Conservation (phyloP, 805 yeast genomes). For the Candida hungchunana region DNA sequence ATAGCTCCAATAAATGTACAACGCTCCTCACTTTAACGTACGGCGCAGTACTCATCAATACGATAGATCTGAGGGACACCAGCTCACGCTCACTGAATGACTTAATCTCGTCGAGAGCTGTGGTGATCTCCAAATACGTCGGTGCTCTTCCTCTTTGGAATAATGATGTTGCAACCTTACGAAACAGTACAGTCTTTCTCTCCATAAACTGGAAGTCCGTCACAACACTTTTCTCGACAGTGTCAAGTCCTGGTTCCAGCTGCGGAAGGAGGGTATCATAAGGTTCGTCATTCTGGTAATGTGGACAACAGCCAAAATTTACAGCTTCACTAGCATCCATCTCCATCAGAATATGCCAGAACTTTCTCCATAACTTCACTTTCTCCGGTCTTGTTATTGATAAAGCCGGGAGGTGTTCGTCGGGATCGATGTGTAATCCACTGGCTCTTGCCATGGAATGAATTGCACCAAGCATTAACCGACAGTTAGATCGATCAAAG, state of each 20-base stretch:
- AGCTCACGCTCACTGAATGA: conserved; percentile 19
- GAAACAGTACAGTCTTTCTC: conserved; percentile 28
- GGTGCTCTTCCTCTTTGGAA: conserved; percentile 32
- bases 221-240: conserved; percentile 35
- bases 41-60: conserved; percentile 8
- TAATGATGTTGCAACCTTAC: conserved; percentile 29
- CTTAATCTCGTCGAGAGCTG: conserved; percentile 32
- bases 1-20: conserved; percentile 24
- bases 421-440: conserved; percentile 57
- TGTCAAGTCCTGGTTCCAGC: conserved; percentile 32
- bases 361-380: conserved; percentile 23
- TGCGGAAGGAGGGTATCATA: conserved; percentile 27
- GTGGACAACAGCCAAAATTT: conserved; percentile 13
- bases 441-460: conserved; percentile 50
- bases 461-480: conserved; percentile 42
- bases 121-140: conserved; percentile 32
- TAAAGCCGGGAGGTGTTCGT: conserved; percentile 16
- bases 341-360: conserved; percentile 25
- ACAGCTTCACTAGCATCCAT: conserved; percentile 20
- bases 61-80: too few species aligned
- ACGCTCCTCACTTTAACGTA: conserved; percentile 24
- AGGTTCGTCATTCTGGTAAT: conserved; percentile 16
- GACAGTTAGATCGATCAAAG: conserved; percentile 45
- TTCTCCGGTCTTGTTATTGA: conserved; percentile 10
- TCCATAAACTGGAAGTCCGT: conserved; percentile 29